Evolutionary conservation across 306 rosid species (phyloP), one percentile per base, ranked within the genome.

Genomic region (Begonia masoniana): DNA sequence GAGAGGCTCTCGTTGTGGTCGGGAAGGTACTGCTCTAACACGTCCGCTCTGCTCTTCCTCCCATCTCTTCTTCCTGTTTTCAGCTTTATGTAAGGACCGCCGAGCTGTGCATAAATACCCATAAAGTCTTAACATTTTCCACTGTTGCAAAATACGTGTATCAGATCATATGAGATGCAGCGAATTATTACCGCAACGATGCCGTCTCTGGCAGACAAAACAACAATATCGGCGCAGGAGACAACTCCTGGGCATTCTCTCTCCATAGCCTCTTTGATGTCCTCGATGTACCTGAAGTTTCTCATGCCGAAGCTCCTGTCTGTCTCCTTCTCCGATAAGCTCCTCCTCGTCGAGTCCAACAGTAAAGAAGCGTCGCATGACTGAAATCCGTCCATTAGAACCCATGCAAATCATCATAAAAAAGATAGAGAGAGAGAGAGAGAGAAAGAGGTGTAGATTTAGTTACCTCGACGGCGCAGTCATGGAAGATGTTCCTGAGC

Each of bases 11-110:
- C 97, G 43, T 91, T 91, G 85, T 91, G 97, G 68, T 91, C 97
- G 48, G 97, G 97, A 13, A 91, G 94, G 73, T 72, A 91, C 15
- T 71, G 51, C 69, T 91, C 97, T n/a, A 91, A 69, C 45, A 83
- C 69, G 9, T 83, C 94, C 6, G 89, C 92, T 69, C 97, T 83
- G 85, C 97, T 91, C 50, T 64, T 85, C 65, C 96, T 83, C 9
- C 97, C 97, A 67, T 91, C 97, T 67, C 97, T 91, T 74, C 97
- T 91, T 61, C 97, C 97, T 0, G 97, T 91, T 61, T 81, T 91
- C 1, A 91, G 84, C 55, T 83, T 80, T 47, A 91, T 83, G 41
- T 76, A 12, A 14, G 97, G 96, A 3, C 97, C 97, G 65, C 96
- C 96, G 4, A 91, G 79, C 97, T 91, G 86, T 12, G 6, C 39